Evolutionary conservation across 805 yeast genomes (phyloP).

Genomic region (Kazachstania martiniae): DNA sequence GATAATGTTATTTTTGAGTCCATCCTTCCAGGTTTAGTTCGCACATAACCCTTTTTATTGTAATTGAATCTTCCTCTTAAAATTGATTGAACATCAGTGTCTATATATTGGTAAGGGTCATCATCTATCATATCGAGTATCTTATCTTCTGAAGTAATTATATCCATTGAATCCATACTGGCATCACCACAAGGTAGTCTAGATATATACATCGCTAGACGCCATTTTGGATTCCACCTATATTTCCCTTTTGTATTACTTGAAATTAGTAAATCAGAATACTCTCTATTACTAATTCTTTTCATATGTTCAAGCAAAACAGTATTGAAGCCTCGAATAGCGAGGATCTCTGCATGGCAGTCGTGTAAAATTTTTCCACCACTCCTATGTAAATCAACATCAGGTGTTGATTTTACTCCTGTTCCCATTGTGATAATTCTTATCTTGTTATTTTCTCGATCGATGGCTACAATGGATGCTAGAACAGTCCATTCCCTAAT

Average conservation of each 20-base stretch:
- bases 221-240: constrained; percentile 28
- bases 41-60: constrained; percentile 46
- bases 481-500: constrained; percentile 73
- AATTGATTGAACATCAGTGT: constrained; percentile 17
- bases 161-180: constrained; percentile 40
- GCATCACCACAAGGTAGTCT: constrained; percentile 91
- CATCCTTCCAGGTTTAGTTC: constrained; percentile 87
- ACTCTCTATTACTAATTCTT: constrained; percentile 5
- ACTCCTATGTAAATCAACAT: constrained; percentile 30
- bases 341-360: constrained; percentile 79
- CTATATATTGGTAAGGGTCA: constrained; percentile 19
- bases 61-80: constrained; percentile 59
- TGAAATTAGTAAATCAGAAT: constrained; percentile 6
- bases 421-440: constrained; percentile 49
- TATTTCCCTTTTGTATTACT: constrained; percentile 10
- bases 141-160: constrained; percentile 5
- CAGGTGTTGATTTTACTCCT: constrained; percentile 75
- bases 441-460: constrained; percentile 15
- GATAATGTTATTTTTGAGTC: constrained; percentile 67
- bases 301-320: constrained; percentile 40
- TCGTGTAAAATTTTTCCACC: constrained; percentile 70
- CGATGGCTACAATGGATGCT: constrained; percentile 53
- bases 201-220: constrained; percentile 52
- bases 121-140: constrained; percentile 12
- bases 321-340: constrained; percentile 59